These are phyloP conservation scores for Alternaria sp. DNA, from an alignment of 2,329 filamentous ascomycete species.

Conservation along the genomic window DNA sequence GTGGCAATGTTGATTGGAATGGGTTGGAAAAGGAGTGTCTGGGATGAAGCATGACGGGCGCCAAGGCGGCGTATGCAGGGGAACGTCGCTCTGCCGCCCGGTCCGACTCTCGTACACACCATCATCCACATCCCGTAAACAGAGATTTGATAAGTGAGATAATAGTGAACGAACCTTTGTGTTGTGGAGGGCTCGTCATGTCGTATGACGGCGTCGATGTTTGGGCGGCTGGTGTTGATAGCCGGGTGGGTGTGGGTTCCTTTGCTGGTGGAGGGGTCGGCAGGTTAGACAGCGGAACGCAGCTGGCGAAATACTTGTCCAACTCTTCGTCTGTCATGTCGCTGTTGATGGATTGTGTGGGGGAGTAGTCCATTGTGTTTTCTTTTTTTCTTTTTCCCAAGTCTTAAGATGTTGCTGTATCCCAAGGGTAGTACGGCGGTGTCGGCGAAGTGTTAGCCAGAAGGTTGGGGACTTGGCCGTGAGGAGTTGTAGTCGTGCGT, in stretches of 20 bases:
- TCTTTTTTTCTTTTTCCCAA: not conserved
- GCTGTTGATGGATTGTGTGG: conserved; percentile 38
- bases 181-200: conserved; percentile 28
- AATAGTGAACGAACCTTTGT: conserved; percentile 41
- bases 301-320: conserved; percentile 52
- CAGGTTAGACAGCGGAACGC: conserved; percentile 51
- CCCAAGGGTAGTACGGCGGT: conserved; percentile 16
- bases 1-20: conserved; percentile 11
- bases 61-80: conserved; percentile 30
- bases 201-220: conserved; percentile 11
- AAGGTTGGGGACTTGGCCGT: conserved; percentile 9
- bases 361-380: conserved; percentile 39
- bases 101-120: conserved; percentile 29
- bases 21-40: conserved; percentile 15
- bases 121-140: conserved; percentile 26
- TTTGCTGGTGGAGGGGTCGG: conserved; percentile 53
- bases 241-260: conserved; percentile 28
- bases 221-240: conserved; percentile 18
- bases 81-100: conserved; percentile 25
- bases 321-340: conserved; percentile 52
- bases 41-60: conserved; percentile 25
- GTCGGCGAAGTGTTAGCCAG: conserved; percentile 15
- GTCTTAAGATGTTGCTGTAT: conserved; percentile 3
- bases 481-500: not conserved
- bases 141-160: conserved; percentile 27